Percentiles rank a stretch among this genome's conserved stretches.
phyloP scores from a whole-genome alignment of 2,329 filamentous ascomycete genomes.

The Dendrostoma leiphaemia region DNA sequence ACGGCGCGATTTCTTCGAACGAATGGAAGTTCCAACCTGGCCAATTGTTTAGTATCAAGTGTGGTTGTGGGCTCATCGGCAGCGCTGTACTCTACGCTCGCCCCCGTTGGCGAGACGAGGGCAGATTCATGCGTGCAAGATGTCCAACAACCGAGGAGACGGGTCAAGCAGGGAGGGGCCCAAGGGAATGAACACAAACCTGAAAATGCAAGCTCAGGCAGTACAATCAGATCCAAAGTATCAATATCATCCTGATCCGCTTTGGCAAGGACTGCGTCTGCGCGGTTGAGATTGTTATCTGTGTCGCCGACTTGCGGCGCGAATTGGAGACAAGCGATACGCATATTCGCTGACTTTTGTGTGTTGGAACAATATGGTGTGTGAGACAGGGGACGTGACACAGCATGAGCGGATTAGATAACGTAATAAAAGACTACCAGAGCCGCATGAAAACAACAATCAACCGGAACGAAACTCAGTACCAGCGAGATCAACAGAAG shows the following conservation, averaged over 20 bases:
- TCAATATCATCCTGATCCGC: conserved; percentile 56
- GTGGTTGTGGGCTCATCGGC: no score
- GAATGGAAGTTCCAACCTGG: conserved; percentile 76
- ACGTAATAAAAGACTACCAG: not conserved
- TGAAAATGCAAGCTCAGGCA: conserved; percentile 75
- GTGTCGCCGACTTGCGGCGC: conserved; percentile 68
- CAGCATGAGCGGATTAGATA: no score
- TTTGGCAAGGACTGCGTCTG: conserved; percentile 59
- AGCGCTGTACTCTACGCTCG: no score
- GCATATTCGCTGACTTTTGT: conserved; percentile 43
- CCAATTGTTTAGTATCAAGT: no score
- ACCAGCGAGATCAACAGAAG: not conserved
- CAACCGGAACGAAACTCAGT: not conserved
- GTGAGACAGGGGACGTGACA: not conserved
- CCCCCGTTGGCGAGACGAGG: no score
- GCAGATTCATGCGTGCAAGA: not conserved
- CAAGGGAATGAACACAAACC: conserved; percentile 42
- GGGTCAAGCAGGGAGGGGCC: no score
- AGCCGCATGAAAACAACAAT: not conserved
- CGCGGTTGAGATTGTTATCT: conserved; percentile 67
- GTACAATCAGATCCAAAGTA: conserved; percentile 65
- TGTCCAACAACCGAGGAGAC: no score
- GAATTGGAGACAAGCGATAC: conserved; percentile 70
- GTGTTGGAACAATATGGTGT: not conserved
- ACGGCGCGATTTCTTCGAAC: conserved; percentile 64